Base-by-base conservation (phyloP, 2,329 filamentous ascomycete species). In the Huntiella decipiens region DNA sequence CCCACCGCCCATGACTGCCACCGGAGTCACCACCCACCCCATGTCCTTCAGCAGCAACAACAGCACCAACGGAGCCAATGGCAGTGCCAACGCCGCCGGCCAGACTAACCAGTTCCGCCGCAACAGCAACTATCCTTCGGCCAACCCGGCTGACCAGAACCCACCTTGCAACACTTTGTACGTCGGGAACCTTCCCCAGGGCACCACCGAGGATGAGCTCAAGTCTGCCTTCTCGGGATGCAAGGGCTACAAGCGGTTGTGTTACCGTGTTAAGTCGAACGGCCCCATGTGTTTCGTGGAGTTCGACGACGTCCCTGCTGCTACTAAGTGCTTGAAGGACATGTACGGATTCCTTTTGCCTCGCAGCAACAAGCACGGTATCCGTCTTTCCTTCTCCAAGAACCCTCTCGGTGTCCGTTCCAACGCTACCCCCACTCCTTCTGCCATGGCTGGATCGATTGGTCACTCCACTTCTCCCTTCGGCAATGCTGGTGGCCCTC, bases 241-340 rank as follows among this genome's bases (percentile, higher is more conserved):
- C 60, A 79, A 87, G 41, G 91, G 91, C 3, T 98, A 95, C 66
- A 96, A 93, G 64, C 74, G 91, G 22, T 75, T 98, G 5, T 94
- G 86, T 58, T 94, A 95, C 68, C 75, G 88, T 32, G 92, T 86
- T 45, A 96, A 96, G 66, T 76, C 83, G 53, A 94, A 95, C 54
- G 88, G 88, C 0, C 88, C 88, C 2, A 96, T 96, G 87, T 96
- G 91, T 59, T 96, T 96, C 60, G 91, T 98, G 34, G 91, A 98
- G 61, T 98, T 96, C 54, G 88, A 96, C 56, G 87, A 95, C 55
- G 72, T 93, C 8, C 82, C 83, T 1, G 88, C 85, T 56, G 88
- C 91, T 1, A 95, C 88, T 37, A 93, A 91, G 61, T 81, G 87
- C 1, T 70, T 96, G 2, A 77, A 87, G 52, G 85, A 95, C 47